A percentile compares a stretch with the other conserved stretches of the same genome.
These are phyloP conservation scores for Parathielavia hyrcaniae DNA, from an alignment of 495 filamentous ascomycete species.

Conservation along the genomic window DNA sequence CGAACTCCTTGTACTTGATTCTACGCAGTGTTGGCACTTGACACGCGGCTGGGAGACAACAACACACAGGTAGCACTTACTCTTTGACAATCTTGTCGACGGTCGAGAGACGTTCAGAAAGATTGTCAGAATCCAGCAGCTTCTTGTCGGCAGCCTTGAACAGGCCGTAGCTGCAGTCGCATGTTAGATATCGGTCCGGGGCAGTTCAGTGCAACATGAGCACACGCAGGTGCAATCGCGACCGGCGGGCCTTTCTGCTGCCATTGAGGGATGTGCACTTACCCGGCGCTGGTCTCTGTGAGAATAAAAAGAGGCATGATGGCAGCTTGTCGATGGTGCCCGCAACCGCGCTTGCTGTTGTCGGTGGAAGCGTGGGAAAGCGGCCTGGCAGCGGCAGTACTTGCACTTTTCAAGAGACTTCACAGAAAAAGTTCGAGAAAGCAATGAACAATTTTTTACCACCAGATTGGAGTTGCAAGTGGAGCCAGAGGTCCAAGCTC, in stretches of 20 bases:
- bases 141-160: slow-evolving; percentile 99
- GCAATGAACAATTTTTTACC: slow-evolving; percentile 33
- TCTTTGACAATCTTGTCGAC: slow-evolving; percentile 80
- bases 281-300: slow-evolving; percentile 88
- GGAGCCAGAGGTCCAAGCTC: slow-evolving; percentile 27
- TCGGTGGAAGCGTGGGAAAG: slow-evolving; percentile 27
- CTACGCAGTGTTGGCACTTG: slow-evolving; percentile 40
- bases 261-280: slow-evolving; percentile 29
- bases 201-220: neutral
- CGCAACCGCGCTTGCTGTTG: slow-evolving; percentile 27
- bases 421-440: slow-evolving; percentile 31
- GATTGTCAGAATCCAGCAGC: slow-evolving; percentile 77
- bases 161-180: slow-evolving; percentile 63
- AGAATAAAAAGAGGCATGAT: slow-evolving; percentile 75
- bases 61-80: slow-evolving; percentile 48
- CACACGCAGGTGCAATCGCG: neutral
- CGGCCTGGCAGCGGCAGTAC: slow-evolving; percentile 29
- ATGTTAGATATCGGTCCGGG: slow-evolving; percentile 10
- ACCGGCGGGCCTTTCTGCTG: neutral
- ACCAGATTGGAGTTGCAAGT: slow-evolving; percentile 28
- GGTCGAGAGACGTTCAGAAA: slow-evolving; percentile 64
- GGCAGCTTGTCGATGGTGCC: slow-evolving; percentile 15
- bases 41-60: neutral
- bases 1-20: slow-evolving; percentile 91
- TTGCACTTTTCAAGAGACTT: slow-evolving; percentile 25